Percentiles rank a stretch among this genome's conserved stretches.
Evolutionary conservation across 2,329 filamentous ascomycete genomes (phyloP).

Genomic region (Trichoderma sp.): DNA sequence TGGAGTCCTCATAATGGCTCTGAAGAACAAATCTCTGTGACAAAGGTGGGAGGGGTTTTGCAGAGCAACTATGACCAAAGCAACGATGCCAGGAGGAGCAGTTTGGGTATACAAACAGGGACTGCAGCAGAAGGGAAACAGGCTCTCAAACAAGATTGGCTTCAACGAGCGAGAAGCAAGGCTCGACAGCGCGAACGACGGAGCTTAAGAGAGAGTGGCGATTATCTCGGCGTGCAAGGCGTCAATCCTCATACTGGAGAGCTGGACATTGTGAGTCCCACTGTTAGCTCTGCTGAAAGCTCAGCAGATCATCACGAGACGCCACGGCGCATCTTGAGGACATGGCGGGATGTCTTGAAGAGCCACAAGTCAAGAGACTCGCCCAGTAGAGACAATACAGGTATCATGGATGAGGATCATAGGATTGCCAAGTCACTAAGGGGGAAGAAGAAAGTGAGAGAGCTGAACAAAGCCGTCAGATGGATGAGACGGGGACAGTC

Average conservation of each 20-base stretch:
- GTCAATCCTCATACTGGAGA: conserved; percentile 58
- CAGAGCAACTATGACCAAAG: neutral
- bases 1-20: conserved; percentile 24
- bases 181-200: conserved; percentile 43
- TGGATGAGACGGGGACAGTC: conserved; percentile 56
- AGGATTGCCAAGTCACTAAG: conserved; percentile 47
- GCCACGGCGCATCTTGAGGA: conserved; percentile 34
- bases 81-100: neutral
- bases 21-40: neutral
- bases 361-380: conserved; percentile 39
- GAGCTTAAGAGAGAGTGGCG: conserved; percentile 54
- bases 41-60: conserved; percentile 13
- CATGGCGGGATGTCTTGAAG: conserved; percentile 37
- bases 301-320: conserved; percentile 33
- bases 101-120: neutral
- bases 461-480: conserved; percentile 36
- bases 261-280: conserved; percentile 53
- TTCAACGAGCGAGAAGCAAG: conserved; percentile 36
- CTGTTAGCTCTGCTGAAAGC: conserved; percentile 46
- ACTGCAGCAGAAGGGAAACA: neutral
- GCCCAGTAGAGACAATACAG: conserved; percentile 43
- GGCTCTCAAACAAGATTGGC: neutral
- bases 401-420: conserved; percentile 32
- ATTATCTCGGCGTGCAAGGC: conserved; percentile 61
- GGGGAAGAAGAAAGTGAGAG: conserved; percentile 41